Base-by-base conservation (phyloP, 1,284 basidiomycete genomes). In the Puccinia polysora region DNA sequence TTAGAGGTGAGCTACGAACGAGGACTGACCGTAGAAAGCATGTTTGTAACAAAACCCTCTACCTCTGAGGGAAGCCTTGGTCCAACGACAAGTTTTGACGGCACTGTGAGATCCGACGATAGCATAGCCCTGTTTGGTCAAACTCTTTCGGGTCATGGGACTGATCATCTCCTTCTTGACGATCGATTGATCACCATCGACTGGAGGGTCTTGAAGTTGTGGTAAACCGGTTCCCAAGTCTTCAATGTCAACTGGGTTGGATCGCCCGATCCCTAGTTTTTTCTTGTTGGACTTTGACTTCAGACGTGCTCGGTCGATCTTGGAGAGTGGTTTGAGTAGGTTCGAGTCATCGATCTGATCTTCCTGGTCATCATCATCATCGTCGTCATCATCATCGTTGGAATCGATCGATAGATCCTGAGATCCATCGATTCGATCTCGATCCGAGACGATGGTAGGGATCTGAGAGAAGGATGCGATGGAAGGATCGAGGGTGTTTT, bases 11-110 rank as follows among this genome's bases (percentile, higher is more conserved):
- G 15, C 6, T 28, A 28, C 18, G 25, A 6, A 1, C 12, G 12
- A 23, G 43, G 4, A 52, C 56, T 6, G n/a, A 63, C 69, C 73
- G 36, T 74, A 74, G 34, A 74, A 74, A 6, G 73, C 32, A 45
- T 71, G 68, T 59, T 74, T 74, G 34, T 74, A 74, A 58, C 73
- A 74, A 49, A 74, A 74, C 20, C 73, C 73, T 47, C 73, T 52
- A 14, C 63, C 63, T 62, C 73, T 69, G 5, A 74, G 38, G 20
- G 58, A 63, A 6, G 68, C 69, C 34, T 74, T 74, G 12, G 73
- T 74, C 73, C 73, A 74, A 8, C 73, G 38, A 63, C 73, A 74
- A 12, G 73, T 74, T 52, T 74, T 74, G 32, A 74, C 73, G 15
- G 68, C 73, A 45, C 68, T 72, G 38, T 74, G 73, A 10, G 67